phyloP scores from a whole-genome alignment of 192 early-diverging fungal genomes.

The Coemansia sp. region DNA sequence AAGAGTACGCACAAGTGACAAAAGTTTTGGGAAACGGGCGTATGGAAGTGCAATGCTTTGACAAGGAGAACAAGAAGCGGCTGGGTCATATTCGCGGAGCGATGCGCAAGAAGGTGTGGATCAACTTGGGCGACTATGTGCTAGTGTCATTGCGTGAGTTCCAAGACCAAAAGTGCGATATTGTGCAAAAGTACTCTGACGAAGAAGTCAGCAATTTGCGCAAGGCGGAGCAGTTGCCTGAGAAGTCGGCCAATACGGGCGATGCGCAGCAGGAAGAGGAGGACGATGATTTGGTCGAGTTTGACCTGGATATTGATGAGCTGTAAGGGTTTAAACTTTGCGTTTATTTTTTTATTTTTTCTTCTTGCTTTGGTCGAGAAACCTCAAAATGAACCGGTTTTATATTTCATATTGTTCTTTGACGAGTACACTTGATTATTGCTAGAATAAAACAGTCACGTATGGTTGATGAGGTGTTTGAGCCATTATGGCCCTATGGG shows the following conservation, averaged over 20 bases:
- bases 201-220: slow-evolving; percentile 94
- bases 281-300: slow-evolving; percentile 72
- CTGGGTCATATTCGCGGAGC: slow-evolving; percentile 96
- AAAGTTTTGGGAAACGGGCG: slow-evolving; percentile 98
- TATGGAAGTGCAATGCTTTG: slow-evolving; percentile 84
- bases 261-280: slow-evolving; percentile 57
- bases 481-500: too few species aligned
- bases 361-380: not conserved
- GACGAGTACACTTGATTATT: too few species aligned
- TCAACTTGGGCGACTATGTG: slow-evolving; percentile 87
- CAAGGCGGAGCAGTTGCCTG: slow-evolving; percentile 92
- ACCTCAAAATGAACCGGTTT: too few species aligned
- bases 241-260: slow-evolving; percentile 55
- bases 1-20: slow-evolving; percentile 93
- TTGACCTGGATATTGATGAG: slow-evolving; percentile 84
- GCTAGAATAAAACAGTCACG: too few species aligned
- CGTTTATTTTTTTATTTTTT: too few species aligned
- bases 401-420: too few species aligned
- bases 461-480: too few species aligned
- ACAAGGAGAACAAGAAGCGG: slow-evolving; percentile 82
- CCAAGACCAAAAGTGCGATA: slow-evolving; percentile 91
- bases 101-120: slow-evolving; percentile 98
- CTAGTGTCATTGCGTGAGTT: slow-evolving; percentile 88
- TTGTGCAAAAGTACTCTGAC: slow-evolving; percentile 93
- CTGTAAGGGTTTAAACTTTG: slow-evolving; percentile 18